phyloP scores from a whole-genome alignment of 2,329 filamentous ascomycete species.

The Fusarium sp. region DNA sequence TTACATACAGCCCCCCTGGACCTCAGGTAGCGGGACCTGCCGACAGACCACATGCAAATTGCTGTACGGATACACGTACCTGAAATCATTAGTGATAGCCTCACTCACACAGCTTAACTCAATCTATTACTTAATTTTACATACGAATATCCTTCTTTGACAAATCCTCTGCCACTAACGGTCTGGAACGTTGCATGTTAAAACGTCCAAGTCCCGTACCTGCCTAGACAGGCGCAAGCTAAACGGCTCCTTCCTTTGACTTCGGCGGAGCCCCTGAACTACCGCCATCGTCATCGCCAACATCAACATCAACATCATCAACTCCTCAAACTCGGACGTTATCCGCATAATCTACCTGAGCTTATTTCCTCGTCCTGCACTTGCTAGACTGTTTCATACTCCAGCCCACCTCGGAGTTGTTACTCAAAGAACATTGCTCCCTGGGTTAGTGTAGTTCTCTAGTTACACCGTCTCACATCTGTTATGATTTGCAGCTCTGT shows the following conservation, averaged over 20 bases:
- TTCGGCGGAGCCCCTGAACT: constrained; percentile 24
- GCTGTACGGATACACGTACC: constrained; percentile 7
- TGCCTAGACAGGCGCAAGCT: constrained; percentile 7
- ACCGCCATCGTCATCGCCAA: constrained; percentile 16
- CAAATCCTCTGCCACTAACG: constrained; percentile 4
- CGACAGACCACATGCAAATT: constrained; percentile 34
- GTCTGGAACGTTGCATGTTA: constrained; percentile 15
- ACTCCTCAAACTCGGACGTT: constrained; percentile 37
- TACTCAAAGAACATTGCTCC: constrained; percentile 18
- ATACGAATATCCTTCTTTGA: constrained; percentile 5
- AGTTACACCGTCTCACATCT: constrained; percentile 25
- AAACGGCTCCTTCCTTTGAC: constrained; percentile 26
- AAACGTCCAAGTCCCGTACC: constrained; percentile 9
- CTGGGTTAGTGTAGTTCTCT: constrained; percentile 30
- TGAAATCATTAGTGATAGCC: constrained; percentile 31
- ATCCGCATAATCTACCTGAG: constrained; percentile 31
- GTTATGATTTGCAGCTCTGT: constrained; percentile 37
- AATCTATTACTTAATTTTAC: constrained; percentile 21
- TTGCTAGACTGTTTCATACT: constrained; percentile 25
- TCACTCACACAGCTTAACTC: constrained; percentile 14
- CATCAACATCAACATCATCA: constrained; percentile 19
- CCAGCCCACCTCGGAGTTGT: constrained; percentile 20
- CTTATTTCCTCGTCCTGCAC: constrained; percentile 21
- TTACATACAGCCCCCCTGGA: constrained; percentile 13
- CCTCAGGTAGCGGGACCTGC: constrained; percentile 9